Percentiles rank a stretch among this genome's conserved stretches.
phyloP scores from a whole-genome alignment of 352 stramenopile species.

The Elongisporangium senticosum region DNA sequence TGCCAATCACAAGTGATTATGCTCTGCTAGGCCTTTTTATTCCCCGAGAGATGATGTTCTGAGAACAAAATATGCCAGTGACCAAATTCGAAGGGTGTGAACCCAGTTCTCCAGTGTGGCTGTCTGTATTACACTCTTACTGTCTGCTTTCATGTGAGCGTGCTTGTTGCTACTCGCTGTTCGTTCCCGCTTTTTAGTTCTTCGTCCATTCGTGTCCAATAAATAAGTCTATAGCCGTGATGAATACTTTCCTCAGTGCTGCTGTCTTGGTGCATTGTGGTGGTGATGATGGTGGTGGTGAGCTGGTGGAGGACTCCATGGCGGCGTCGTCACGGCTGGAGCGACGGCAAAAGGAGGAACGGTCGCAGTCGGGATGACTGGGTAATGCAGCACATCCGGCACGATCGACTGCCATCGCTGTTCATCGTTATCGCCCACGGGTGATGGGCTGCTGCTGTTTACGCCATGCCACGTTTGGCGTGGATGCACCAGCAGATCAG shows the following conservation, averaged over 20 bases:
- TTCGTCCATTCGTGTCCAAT: neutral
- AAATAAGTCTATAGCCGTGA: slow-evolving; percentile 3
- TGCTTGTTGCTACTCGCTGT: too few relatives aligned
- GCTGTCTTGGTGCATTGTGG: slow-evolving; percentile 7
- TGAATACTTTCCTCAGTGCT: neutral
- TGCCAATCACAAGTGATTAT: neutral
- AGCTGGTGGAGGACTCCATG: slow-evolving; percentile 10
- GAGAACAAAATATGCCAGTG: neutral
- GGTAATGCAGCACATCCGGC: slow-evolving; percentile 9
- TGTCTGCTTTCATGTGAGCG: too few relatives aligned
- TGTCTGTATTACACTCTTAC: too few relatives aligned
- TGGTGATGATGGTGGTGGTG: slow-evolving; percentile 9
- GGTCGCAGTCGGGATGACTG: neutral
- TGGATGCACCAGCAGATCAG: slow-evolving; percentile 73
- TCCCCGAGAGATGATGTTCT: neutral
- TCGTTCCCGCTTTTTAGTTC: too few relatives aligned
- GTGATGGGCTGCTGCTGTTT: slow-evolving; percentile 3
- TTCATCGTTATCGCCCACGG: slow-evolving; percentile 2
- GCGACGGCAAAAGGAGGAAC: slow-evolving; percentile 3
- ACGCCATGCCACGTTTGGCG: slow-evolving; percentile 60
- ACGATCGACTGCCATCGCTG: slow-evolving; percentile 11
- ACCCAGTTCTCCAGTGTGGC: neutral
- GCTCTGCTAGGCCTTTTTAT: neutral
- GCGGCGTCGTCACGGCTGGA: slow-evolving; percentile 7
- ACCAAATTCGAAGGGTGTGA: neutral